These are phyloP conservation scores for Diaporthe citrichinensis DNA, from an alignment of 2,329 filamentous ascomycete genomes.

Conservation along the genomic window DNA sequence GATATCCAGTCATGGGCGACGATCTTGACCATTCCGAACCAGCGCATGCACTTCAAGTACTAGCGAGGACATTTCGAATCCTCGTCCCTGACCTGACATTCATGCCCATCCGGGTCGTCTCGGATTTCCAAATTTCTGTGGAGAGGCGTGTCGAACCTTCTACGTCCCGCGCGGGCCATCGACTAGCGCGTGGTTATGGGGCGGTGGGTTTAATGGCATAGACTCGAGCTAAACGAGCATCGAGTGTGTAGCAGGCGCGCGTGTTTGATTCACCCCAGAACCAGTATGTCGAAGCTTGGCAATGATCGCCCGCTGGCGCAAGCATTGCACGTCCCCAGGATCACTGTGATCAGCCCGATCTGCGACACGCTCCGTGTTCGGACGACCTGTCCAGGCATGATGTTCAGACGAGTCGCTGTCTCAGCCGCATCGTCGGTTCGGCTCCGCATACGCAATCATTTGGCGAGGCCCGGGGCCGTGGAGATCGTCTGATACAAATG, in stretches of 20 bases:
- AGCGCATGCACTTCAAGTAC: neutral
- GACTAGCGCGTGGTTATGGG: neutral
- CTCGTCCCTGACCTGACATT: constrained; percentile 3
- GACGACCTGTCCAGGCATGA: constrained; percentile 20
- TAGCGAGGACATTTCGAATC: neutral
- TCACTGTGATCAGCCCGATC: constrained; percentile 32
- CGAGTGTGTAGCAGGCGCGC: constrained; percentile 25
- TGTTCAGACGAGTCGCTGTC: constrained; percentile 30
- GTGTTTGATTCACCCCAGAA: constrained; percentile 28
- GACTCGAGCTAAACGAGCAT: constrained; percentile 27
- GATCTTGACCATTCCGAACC: constrained; percentile 19
- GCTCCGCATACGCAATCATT: neutral
- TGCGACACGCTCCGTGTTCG: constrained; percentile 32
- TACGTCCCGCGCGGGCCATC: neutral
- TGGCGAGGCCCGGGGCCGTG: constrained; percentile 5
- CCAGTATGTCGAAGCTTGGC: neutral
- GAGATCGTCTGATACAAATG: neutral
- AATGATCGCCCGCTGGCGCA: constrained; percentile 1
- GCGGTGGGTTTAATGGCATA: constrained; percentile 23
- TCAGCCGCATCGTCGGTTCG: constrained; percentile 16
- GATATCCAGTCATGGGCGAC: neutral
- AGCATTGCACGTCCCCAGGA: constrained; percentile 24
- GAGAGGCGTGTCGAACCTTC: constrained; percentile 13
- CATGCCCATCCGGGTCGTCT: constrained; percentile 23
- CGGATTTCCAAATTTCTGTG: neutral